Conservation (phyloP, 2,329 filamentous ascomycete species). For the Pseudocercospora fijiensis region DNA sequence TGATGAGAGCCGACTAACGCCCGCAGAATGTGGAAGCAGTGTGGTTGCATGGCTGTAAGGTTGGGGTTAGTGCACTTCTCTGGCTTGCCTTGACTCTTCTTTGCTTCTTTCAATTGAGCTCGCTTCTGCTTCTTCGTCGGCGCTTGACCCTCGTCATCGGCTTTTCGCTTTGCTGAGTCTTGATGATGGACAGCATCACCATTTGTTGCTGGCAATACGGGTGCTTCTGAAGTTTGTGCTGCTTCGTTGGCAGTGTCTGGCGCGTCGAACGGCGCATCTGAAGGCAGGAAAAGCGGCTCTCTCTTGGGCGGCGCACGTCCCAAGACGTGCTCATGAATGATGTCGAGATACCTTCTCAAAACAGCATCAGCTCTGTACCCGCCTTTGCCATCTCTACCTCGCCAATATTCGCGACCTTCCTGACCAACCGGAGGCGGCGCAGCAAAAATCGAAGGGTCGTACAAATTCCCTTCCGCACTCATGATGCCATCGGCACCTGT, state of each 20-base stretch:
- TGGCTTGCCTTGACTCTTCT: conserved; percentile 45
- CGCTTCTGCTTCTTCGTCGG: conserved; percentile 54
- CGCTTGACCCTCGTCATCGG: conserved; percentile 48
- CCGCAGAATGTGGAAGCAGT: conserved; percentile 87
- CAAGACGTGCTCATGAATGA: conserved; percentile 76
- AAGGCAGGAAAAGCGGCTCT: conserved; percentile 70
- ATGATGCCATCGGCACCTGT: conserved; percentile 92
- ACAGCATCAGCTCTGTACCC: conserved; percentile 89
- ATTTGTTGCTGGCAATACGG: not conserved
- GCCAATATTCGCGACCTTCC: conserved; percentile 81
- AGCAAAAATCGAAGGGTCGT: conserved; percentile 85
- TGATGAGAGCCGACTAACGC: conserved; percentile 78
- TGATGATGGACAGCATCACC: not conserved
- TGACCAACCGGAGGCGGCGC: conserved; percentile 61
- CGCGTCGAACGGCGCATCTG: conserved; percentile 46
- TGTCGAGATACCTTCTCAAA: conserved; percentile 83
- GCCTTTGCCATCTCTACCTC: conserved; percentile 71
- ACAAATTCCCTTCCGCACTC: conserved; percentile 93
- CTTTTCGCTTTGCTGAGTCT: conserved; percentile 27
- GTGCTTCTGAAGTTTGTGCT: not conserved
- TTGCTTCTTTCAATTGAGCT: conserved; percentile 36
- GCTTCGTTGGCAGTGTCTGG: no score
- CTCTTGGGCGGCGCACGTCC: conserved; percentile 64
- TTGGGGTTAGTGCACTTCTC: conserved; percentile 59
- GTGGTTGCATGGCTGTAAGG: conserved; percentile 78